These are phyloP conservation scores for Verbascum thapsus DNA, from an alignment of 257 asterid genomes.

Conservation along the genomic window DNA sequence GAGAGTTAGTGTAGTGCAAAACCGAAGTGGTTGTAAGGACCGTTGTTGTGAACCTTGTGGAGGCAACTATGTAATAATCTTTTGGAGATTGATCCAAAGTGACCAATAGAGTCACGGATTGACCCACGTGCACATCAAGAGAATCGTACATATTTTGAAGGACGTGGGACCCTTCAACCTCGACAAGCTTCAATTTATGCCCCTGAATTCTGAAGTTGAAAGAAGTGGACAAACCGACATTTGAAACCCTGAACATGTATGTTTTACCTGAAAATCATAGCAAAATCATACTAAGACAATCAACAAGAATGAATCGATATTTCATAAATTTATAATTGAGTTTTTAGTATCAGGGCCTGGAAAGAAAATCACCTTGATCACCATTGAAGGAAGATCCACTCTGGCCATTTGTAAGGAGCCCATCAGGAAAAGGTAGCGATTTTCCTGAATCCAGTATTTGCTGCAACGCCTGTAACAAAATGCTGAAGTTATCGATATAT, in stretches of 20 bases:
- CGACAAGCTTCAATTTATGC: slow-evolving; percentile 81
- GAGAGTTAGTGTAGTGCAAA: slow-evolving; percentile 73
- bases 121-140: slow-evolving; percentile 87
- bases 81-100: slow-evolving; percentile 76
- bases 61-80: slow-evolving; percentile 83
- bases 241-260: slow-evolving; percentile 88
- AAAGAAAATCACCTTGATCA: slow-evolving; percentile 63
- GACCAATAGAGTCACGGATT: slow-evolving; percentile 71
- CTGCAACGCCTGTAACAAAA: slow-evolving; percentile 65
- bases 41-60: slow-evolving; percentile 62
- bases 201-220: slow-evolving; percentile 90
- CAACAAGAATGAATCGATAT: background rate
- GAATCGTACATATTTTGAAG: slow-evolving; percentile 72
- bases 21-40: slow-evolving; percentile 56
- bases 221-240: slow-evolving; percentile 68
- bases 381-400: slow-evolving; percentile 60
- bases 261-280: slow-evolving; percentile 62
- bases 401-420: slow-evolving; percentile 77
- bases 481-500: background rate
- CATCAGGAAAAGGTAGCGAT: slow-evolving; percentile 74
- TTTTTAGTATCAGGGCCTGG: background rate
- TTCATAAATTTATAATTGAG: background rate
- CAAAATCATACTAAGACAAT: slow-evolving; percentile 7
- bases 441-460: slow-evolving; percentile 76
- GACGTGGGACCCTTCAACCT: slow-evolving; percentile 93